Base-by-base conservation (phyloP, 2,329 filamentous ascomycete genomes). In the Ascochyta pisi region DNA sequence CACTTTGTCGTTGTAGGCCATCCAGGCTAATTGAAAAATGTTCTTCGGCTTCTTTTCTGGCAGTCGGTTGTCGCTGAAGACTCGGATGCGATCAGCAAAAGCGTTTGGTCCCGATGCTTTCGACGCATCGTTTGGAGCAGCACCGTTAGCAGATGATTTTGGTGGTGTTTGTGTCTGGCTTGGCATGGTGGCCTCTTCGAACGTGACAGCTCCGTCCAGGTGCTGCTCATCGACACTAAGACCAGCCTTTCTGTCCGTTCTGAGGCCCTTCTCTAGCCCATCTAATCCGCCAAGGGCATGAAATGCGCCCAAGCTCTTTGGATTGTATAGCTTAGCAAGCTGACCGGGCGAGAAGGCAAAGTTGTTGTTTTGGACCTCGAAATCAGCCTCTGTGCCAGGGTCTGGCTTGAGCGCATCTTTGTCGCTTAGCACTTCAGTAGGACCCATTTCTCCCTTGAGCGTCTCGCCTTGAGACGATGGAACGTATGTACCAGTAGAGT, bases 291-390 rank as follows among this genome's bases (percentile, higher is more conserved):
- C 91, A 2, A 95, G 75, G 6, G 89, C 89, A 64, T 89, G 86
- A 59, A 93, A 92, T 4, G 90, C 90, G 24, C 84, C 81, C 57
- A 90, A 79, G 65, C 83, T 92, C 76, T 95, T 95, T 0, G 91
- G 90, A 61, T 93, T 93, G 47, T 92, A 80, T 6, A 95, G 78
- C 76, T 94, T 94, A 60, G 87, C 89, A 60, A 97, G 81, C 69
- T 96, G 88, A 13, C 93, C 92, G 10, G 88, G 88, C 2, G 87
- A 86, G 71, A 92, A 96, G 15, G 91, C 92, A 69, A 96, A 96
- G 0, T 89, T 89, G 72, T 95, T 96, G 50, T 75, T 68, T 6
- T 88, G 83, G 10, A 94, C 83, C 39, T 85, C 67, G 66, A 96
- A 96, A 60, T 94, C 90, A 16, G 78, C 81, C 71, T 93, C 90